phyloP scores from a whole-genome alignment of 176 grass and related monocot species.

The Hsuehochloa calcarea region DNA sequence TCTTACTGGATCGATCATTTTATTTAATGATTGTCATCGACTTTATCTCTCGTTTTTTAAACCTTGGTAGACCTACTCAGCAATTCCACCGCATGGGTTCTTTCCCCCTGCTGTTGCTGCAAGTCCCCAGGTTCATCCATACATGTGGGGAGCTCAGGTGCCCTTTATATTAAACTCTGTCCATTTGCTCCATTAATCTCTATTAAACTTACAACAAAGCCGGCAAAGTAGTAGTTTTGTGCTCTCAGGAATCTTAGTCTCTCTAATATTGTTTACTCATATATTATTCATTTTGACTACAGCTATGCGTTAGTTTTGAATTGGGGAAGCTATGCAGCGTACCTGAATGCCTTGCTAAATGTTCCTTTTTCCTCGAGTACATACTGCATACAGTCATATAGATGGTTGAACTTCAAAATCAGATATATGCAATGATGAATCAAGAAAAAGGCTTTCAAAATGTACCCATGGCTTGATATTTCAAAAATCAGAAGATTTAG shows the following conservation, averaged over 20 bases:
- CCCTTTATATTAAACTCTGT: slow-evolving; percentile 11
- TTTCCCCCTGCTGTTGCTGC: slow-evolving; percentile 62
- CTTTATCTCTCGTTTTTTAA: neutral
- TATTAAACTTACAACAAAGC: neutral
- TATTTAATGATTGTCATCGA: neutral
- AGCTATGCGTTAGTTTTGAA: neutral
- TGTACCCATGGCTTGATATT: neutral
- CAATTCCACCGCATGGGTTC: slow-evolving; percentile 82
- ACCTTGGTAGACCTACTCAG: slow-evolving; percentile 67
- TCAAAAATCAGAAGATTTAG: neutral
- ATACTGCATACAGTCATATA: neutral
- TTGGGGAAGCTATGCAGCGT: neutral
- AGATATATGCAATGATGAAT: neutral
- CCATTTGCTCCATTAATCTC: slow-evolving; percentile 1
- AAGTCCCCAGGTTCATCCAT: slow-evolving; percentile 80
- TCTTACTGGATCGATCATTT: neutral
- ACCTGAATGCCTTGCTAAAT: neutral
- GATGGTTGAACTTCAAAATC: neutral
- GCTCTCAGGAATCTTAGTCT: neutral
- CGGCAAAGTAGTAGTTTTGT: neutral
- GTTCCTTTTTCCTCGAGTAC: neutral
- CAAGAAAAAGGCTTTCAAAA: neutral
- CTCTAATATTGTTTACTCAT: neutral
- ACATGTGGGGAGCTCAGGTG: slow-evolving; percentile 99
- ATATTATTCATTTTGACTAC: neutral